These are phyloP conservation scores for Heimioporus retisporus DNA, from an alignment of 1,284 basidiomycete species.

Conservation along the genomic window DNA sequence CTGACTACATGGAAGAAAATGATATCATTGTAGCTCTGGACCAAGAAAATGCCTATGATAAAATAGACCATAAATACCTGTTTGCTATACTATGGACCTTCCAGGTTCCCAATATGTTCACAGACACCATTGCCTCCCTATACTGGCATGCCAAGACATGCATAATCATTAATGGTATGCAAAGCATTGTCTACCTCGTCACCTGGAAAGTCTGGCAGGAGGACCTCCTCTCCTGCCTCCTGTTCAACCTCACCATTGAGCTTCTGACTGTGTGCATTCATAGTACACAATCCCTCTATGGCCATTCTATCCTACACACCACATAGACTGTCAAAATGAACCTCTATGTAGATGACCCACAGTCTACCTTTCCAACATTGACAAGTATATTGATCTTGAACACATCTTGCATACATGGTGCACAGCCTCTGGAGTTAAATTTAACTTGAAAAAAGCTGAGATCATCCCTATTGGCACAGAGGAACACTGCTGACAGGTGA, in stretches of 20 bases:
- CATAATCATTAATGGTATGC: slow-evolving; percentile 49
- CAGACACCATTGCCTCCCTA: slow-evolving; percentile 44
- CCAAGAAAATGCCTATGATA: slow-evolving; percentile 30
- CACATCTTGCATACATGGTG: slow-evolving; percentile 4
- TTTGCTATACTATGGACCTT: not conserved
- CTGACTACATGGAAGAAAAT: slow-evolving; percentile 15
- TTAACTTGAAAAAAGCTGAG: slow-evolving; percentile 28
- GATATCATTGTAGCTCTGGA: slow-evolving; percentile 7
- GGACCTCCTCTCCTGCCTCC: slow-evolving; percentile 50
- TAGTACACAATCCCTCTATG: not conserved
- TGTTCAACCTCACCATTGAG: slow-evolving; percentile 42
- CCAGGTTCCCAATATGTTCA: slow-evolving; percentile 15
- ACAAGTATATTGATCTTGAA: slow-evolving; percentile 18
- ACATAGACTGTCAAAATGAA: not conserved
- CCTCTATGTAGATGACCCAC: slow-evolving; percentile 27
- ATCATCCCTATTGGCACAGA: slow-evolving; percentile 22
- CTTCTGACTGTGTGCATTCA: slow-evolving; percentile 20
- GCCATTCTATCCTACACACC: not conserved
- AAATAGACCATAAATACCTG: slow-evolving; percentile 21
- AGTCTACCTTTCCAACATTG: slow-evolving; percentile 12
- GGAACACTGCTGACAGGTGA: not conserved
- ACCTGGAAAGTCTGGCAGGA: slow-evolving; percentile 50
- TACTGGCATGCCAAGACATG: slow-evolving; percentile 44
- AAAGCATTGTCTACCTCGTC: slow-evolving; percentile 39
- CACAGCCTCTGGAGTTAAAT: slow-evolving; percentile 15